Evolutionary conservation across 1,284 basidiomycete species (phyloP).

Genomic region (Apiotrichum veenhuisii): DNA sequence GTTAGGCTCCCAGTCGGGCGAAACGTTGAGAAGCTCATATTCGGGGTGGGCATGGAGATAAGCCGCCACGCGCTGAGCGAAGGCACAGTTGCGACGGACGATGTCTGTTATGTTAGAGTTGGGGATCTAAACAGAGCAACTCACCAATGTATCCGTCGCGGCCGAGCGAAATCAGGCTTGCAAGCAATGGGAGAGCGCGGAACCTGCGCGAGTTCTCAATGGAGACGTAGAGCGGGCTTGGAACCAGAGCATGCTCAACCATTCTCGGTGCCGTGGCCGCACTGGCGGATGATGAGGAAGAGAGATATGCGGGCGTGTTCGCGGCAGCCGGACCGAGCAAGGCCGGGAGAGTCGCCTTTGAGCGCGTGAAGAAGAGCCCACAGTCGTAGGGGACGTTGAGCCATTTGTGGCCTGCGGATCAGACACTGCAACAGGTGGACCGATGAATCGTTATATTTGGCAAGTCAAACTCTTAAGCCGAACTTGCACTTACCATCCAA

Average conservation of each 20-base stretch:
- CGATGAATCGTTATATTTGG: background rate
- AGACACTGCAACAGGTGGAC: background rate
- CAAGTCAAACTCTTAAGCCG: background rate
- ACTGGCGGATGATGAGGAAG: background rate
- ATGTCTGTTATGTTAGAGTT: constrained; percentile 29
- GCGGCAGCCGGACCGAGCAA: constrained; percentile 51
- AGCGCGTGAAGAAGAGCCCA: constrained; percentile 53
- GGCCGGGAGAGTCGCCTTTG: constrained; percentile 33
- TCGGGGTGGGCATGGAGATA: constrained; percentile 37
- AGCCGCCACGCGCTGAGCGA: constrained; percentile 46
- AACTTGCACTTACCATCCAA: constrained; percentile 48
- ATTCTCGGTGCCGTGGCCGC: background rate
- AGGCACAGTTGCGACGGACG: constrained; percentile 50
- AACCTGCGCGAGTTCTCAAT: constrained; percentile 56
- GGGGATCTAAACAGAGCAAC: background rate
- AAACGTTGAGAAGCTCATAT: constrained; percentile 49
- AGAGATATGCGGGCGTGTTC: constrained; percentile 51
- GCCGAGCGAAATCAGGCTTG: constrained; percentile 51
- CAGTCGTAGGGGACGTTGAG: constrained; percentile 55
- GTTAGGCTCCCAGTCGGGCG: constrained; percentile 9
- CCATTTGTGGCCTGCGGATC: constrained; percentile 50
- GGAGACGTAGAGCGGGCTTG: constrained; percentile 46
- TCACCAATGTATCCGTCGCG: constrained; percentile 48
- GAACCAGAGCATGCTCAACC: constrained; percentile 9
- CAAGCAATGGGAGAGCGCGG: constrained; percentile 54